Base-by-base conservation (phyloP, 73 alveolate species). In the Chromera velia region DNA sequence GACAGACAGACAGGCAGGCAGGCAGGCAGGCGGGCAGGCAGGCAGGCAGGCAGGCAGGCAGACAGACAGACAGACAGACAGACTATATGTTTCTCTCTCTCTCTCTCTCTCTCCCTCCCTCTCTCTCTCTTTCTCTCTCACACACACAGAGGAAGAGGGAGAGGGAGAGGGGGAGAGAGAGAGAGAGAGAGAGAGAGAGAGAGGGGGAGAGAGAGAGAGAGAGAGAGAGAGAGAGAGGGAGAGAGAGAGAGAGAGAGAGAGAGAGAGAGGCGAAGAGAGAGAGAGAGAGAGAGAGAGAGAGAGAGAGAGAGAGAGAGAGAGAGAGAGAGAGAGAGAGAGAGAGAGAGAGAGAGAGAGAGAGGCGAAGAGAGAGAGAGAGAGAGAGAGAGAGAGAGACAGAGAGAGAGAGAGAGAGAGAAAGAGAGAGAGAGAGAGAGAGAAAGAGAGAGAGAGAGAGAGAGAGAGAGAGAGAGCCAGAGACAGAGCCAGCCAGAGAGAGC, bases 261-360 rank as follows among this genome's bases (percentile, higher is more conserved):
- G 24, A 18, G 24, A 45, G 24, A 45, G 24, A n/a, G 63, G 18
- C 24, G 18, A 45, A 45, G 63, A 45, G 63, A 45, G 63, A 45
- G 63, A 45, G 63, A 45, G 63, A 45, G 63, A 45, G 63, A 45
- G 63, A 45, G 63, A 45, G 63, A 45, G 63, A 45, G 63, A 45
- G 63, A 45, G 63, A 45, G 63, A 45, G 63, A 45, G 63, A 45
- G 63, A 45, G 63, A 45, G 63, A 45, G 63, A 45, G 63, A 45
- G 63, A 45, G 63, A 45, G 63, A 45, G 63, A 45, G 63, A 45
- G 63, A 45, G 18, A 45, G 63, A 45, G 63, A 45, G 63, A 45
- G 63, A 45, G 63, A 45, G 63, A 45, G 63, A 45, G 63, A 45
- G 24, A 45, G 63, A 45, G 63, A 45, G 63, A 45, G 63, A 45